Base-by-base conservation (phyloP, 2,329 filamentous ascomycete species). In the Penicillium sp. region DNA sequence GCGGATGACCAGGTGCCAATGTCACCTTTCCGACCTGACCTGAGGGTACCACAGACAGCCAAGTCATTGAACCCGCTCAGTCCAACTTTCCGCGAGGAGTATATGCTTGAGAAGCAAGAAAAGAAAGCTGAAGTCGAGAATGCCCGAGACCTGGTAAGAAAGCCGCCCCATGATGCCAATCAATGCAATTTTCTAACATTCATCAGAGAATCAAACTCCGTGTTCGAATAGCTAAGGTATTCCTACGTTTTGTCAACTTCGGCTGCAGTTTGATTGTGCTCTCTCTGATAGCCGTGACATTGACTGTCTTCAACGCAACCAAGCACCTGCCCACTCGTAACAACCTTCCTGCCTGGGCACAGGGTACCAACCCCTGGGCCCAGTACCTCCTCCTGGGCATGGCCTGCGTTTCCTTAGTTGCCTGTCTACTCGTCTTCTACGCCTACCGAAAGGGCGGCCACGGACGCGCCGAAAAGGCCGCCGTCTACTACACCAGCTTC, bases 221-320 rank as follows among this genome's bases (percentile, higher is more conserved):
- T 64, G 92, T 97, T 33, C 87, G 94, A 44, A 82, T 97, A 75
- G 94, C 93, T 65, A 99, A 99, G 80, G 88, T 97, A 67, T 85
- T 96, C 60, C 86, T 99, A n/a, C 88, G 94, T 62, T 88, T 91
- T 54, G 89, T 97, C 77, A 97, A 93, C 82, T 97, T 99, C 75
- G 91, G 90, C 75, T 99, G 94, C 81, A 93, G 90, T 73, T 82
- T 97, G 58, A 97, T 99, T 71, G 90, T 99, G 62, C 83, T 99
- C 55, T 82, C 91, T 59, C 93, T 99, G 84, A 80, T 99, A 51
- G 87, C 89, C 14, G 84, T 90, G n/a, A 91, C 90, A 4, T 90
- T 99, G 69, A 79, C 86, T 64, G 92, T 99, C 74, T 99, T 99
- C 84, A 91, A 94, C 73, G 84, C 91, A 47, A 97, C 94, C 56